A percentile compares a stretch with the other conserved stretches of the same genome.
Conservation (phyloP, 306 rosid species). For the Malus asiatica region DNA sequence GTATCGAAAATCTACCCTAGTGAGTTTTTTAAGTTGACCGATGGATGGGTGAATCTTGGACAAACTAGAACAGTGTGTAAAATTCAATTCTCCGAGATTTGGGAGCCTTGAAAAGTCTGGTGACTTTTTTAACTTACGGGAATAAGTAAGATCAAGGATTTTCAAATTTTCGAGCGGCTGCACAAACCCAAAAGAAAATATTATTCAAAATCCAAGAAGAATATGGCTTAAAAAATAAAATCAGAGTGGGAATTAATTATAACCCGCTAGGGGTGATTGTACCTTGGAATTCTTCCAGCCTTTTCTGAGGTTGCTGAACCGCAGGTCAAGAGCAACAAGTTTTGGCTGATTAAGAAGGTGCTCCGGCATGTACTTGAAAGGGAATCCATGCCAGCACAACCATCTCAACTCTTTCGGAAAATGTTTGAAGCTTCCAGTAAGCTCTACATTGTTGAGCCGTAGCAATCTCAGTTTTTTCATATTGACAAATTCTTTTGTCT, state of each 20-base stretch:
- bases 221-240: no score
- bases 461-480: constrained; percentile 40
- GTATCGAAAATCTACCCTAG: no score
- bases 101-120: constrained; percentile 31
- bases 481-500: constrained; percentile 16
- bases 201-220: no score
- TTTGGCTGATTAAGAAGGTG: constrained; percentile 9
- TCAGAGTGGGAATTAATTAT: no score
- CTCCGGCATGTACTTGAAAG: neutral
- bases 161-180: neutral
- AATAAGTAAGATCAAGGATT: constrained; percentile 30
- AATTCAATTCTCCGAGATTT: no score
- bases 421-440: constrained; percentile 13
- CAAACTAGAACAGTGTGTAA: fast-evolving
- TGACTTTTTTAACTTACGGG: neutral
- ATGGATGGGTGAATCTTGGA: no score
- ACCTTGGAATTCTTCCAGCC: constrained; percentile 38
- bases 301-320: constrained; percentile 21
- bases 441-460: constrained; percentile 16
- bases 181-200: no score
- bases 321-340: constrained; percentile 26
- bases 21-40: no score
- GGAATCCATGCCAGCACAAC: neutral
- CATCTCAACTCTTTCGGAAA: constrained; percentile 21
- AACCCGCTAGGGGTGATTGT: neutral